Evolutionary conservation across 192 early-diverging fungal species (phyloP).

Genomic region (Linnemannia schmuckeri): DNA sequence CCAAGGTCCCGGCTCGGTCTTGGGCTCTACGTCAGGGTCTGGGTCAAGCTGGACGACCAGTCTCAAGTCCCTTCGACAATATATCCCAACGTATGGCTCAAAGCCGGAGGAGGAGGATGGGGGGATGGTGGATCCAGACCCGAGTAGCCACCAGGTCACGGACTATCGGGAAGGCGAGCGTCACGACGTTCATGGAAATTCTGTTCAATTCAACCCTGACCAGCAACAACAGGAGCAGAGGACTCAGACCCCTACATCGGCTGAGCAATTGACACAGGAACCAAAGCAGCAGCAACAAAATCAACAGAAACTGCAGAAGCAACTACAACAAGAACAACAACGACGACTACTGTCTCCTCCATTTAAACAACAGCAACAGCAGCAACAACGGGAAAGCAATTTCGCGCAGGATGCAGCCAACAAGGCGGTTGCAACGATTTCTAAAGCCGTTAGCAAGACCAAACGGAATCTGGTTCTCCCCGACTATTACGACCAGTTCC

Average conservation of each 20-base stretch:
- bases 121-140: constrained; percentile 18
- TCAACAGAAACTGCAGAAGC: not conserved
- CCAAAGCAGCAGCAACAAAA: not conserved
- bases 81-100: constrained; percentile 14
- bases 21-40: not conserved
- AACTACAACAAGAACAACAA: not conserved
- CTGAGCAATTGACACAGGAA: not conserved
- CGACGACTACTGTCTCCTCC: no score
- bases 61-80: constrained; percentile 22
- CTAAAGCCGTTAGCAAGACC: constrained; percentile 26
- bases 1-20: not conserved
- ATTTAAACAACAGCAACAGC: not conserved
- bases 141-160: constrained; percentile 36
- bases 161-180: constrained; percentile 46
- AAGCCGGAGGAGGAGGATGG: constrained; percentile 2
- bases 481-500: constrained; percentile 51
- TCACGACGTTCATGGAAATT: constrained; percentile 23
- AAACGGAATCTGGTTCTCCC: constrained; percentile 27
- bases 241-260: not conserved
- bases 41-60: constrained; percentile 13
- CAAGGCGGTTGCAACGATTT: constrained; percentile 9
- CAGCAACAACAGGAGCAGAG: not conserved
- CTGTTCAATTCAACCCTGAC: not conserved
- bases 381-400: not conserved
- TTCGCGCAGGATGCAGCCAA: constrained; percentile 3